Evolutionary conservation across 1,284 basidiomycete species (phyloP).

Genomic region (Amylostereum areolatum): DNA sequence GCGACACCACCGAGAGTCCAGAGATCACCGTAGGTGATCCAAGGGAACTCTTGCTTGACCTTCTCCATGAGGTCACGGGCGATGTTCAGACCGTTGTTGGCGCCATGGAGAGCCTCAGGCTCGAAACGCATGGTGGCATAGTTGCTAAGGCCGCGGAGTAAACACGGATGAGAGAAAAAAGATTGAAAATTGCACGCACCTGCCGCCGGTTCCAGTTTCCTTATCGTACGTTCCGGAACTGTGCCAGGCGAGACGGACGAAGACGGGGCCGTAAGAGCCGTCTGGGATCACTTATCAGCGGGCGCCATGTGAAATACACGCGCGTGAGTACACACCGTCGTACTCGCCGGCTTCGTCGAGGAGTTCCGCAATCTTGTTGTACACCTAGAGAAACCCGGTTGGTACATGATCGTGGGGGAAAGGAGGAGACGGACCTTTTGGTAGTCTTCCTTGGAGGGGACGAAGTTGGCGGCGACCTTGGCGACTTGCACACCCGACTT

Average conservation of each 20-base stretch:
- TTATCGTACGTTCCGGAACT: conserved; percentile 90
- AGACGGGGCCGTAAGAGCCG: conserved; percentile 86
- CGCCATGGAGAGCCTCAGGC: conserved; percentile 79
- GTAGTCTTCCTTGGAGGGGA: conserved; percentile 75
- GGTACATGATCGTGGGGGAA: not conserved
- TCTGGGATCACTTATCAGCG: conserved; percentile 39
- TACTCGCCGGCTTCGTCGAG: conserved; percentile 72
- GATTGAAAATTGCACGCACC: conserved; percentile 33
- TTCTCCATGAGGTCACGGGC: conserved; percentile 85
- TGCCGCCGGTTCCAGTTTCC: conserved; percentile 81
- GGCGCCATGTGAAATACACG: conserved; percentile 4
- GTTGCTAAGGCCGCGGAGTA: conserved; percentile 48
- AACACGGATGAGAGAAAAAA: conserved; percentile 4
- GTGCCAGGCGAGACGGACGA: conserved; percentile 95
- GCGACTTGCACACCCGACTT: conserved; percentile 56
- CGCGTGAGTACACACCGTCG: conserved; percentile 56
- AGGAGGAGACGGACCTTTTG: conserved; percentile 58
- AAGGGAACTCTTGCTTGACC: conserved; percentile 80
- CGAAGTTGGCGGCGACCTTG: conserved; percentile 60
- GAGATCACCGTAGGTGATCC: conserved; percentile 92
- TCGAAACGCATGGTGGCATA: conserved; percentile 95
- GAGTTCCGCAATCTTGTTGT: conserved; percentile 76
- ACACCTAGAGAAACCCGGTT: conserved; percentile 48
- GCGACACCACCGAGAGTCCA: conserved; percentile 90
- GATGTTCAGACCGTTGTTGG: conserved; percentile 82